These are phyloP conservation scores for Plasmodium malariae DNA, from an alignment of 169 alveolate genomes.

Conservation along the genomic window DNA sequence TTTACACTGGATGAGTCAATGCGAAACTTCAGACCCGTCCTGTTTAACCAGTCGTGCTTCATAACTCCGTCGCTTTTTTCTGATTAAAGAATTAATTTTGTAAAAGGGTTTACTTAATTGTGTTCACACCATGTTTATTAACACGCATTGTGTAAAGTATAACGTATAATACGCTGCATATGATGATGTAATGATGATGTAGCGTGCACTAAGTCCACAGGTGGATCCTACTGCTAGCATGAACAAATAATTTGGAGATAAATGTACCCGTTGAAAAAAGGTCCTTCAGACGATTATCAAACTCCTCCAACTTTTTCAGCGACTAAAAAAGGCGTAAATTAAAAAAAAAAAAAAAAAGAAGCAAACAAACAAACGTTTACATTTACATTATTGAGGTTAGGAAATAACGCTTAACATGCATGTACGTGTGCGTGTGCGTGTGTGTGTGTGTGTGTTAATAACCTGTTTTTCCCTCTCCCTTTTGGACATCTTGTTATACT, in stretches of 20 bases:
- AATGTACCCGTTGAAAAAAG: conserved; percentile 31
- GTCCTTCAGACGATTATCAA: conserved; percentile 45
- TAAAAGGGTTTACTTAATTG: too few species aligned
- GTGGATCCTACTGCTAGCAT: too few species aligned
- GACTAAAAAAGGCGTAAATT: conserved; percentile 14
- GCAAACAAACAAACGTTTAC: too few species aligned
- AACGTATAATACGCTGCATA: too few species aligned
- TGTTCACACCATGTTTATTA: too few species aligned
- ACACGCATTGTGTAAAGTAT: too few species aligned
- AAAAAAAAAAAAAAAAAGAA: background rate
- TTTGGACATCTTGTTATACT: conserved; percentile 58
- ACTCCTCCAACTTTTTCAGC: conserved; percentile 46
- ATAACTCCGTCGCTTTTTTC: background rate
- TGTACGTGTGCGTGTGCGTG: too few species aligned
- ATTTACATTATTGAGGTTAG: background rate
- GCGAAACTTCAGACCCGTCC: conserved; percentile 35
- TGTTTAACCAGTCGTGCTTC: conserved; percentile 51
- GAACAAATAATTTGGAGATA: too few species aligned
- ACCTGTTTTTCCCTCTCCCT: conserved; percentile 64
- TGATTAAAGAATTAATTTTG: background rate
- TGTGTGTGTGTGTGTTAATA: background rate
- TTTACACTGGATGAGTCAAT: conserved; percentile 62
- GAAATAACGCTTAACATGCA: background rate
- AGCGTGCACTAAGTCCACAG: too few species aligned
- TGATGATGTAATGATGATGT: too few species aligned